These are phyloP conservation scores for Ogataea corticis DNA, from an alignment of 805 yeast species.

Conservation along the genomic window DNA sequence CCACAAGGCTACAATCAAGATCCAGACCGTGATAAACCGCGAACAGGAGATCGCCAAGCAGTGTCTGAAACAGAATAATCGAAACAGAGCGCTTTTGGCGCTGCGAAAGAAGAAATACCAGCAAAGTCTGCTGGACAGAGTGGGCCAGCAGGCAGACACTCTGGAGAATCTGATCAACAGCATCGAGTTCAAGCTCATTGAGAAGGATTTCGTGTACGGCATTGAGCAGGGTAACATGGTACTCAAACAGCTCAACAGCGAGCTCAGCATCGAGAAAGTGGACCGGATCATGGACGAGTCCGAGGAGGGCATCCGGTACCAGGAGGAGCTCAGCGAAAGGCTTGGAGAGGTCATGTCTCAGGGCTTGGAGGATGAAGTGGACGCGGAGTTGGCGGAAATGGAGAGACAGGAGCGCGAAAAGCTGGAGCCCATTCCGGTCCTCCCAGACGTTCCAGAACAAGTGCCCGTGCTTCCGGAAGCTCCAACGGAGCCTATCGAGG, in stretches of 20 bases:
- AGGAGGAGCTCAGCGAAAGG: conserved; percentile 65
- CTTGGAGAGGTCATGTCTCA: conserved; percentile 45
- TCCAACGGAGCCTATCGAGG: conserved; percentile 25
- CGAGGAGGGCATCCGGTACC: conserved; percentile 78
- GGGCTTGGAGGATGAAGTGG: conserved; percentile 61
- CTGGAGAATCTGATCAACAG: conserved; percentile 76
- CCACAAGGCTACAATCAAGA: conserved; percentile 65
- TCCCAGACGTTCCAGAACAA: conserved; percentile 35
- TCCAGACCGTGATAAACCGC: conserved; percentile 54
- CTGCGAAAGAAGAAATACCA: conserved; percentile 82
- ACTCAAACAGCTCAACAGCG: conserved; percentile 71
- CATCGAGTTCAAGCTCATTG: conserved; percentile 87
- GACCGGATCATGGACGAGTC: conserved; percentile 82
- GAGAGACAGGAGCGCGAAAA: conserved; percentile 44
- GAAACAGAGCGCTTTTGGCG: conserved; percentile 64
- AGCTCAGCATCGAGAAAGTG: conserved; percentile 75
- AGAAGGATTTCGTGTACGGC: conserved; percentile 80
- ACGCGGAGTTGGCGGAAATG: conserved; percentile 56
- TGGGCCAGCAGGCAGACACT: conserved; percentile 76
- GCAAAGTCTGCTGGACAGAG: conserved; percentile 63
- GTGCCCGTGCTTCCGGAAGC: conserved; percentile 30
- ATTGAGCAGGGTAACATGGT: conserved; percentile 78
- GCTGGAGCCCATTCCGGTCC: conserved; percentile 18
- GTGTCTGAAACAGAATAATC: conserved; percentile 53
- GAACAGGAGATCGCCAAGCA: conserved; percentile 64